phyloP scores from a whole-genome alignment of 257 asterid species.

The Salvia rosmarinus region DNA sequence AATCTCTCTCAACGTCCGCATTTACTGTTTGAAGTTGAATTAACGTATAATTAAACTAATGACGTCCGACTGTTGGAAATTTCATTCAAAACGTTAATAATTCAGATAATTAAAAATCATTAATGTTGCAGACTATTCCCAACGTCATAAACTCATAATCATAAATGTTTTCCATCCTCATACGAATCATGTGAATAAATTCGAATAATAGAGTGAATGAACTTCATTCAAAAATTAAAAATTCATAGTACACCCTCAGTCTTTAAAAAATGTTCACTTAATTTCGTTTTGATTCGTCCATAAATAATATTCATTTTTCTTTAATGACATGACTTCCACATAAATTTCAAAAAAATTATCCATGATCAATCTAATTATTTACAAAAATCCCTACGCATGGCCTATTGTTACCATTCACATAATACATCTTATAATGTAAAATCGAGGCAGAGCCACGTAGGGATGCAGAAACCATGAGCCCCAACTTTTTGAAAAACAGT shows the following conservation, averaged over 20 bases:
- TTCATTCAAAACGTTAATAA: conserved; percentile 18
- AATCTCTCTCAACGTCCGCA: conserved; percentile 5
- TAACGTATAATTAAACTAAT: not conserved
- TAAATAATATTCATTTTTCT: no score
- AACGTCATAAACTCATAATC: not conserved
- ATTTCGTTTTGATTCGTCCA: no score
- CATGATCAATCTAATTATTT: no score
- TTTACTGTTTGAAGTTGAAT: conserved; percentile 24
- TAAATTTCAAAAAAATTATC: no score
- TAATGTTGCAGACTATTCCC: conserved; percentile 16
- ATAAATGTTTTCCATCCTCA: conserved; percentile 18
- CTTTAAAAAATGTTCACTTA: no score
- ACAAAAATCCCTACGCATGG: no score
- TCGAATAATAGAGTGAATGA: not conserved
- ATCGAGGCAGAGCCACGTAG: no score
- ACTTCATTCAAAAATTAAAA: not conserved
- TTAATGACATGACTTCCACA: no score
- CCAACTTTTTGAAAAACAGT: no score
- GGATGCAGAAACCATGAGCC: no score
- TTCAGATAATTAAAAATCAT: conserved; percentile 2
- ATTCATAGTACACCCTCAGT: not conserved
- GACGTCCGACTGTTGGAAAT: conserved; percentile 16
- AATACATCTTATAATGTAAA: no score
- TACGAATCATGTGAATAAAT: not conserved
- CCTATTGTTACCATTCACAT: no score